Conservation (phyloP, 495 filamentous ascomycete species). For the Chaetomium fimeti region DNA sequence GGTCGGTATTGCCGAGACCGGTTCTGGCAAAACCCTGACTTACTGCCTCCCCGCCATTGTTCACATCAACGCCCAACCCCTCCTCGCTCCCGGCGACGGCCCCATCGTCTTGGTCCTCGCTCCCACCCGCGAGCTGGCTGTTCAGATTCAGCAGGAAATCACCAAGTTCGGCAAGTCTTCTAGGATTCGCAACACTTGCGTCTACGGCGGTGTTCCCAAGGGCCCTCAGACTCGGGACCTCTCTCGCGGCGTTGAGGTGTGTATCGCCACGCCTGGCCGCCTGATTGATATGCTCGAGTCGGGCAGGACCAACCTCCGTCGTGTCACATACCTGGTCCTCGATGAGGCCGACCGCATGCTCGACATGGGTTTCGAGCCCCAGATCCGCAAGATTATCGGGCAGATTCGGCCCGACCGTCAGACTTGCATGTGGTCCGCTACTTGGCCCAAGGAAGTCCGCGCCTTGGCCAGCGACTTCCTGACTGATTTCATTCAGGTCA, state of each 20-base stretch:
- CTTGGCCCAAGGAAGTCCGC: slow-evolving; percentile 99
- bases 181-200: slow-evolving; percentile 96
- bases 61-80: slow-evolving; percentile 98
- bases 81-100: slow-evolving; percentile 93
- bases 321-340: slow-evolving; percentile 91
- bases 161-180: slow-evolving; percentile 98
- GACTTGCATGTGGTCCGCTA: slow-evolving; percentile 99
- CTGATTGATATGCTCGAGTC: slow-evolving; percentile 98
- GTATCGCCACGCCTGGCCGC: slow-evolving; percentile 95
- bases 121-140: slow-evolving; percentile 94
- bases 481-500: slow-evolving; percentile 96
- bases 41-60: slow-evolving; percentile 99
- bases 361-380: slow-evolving; percentile 88
- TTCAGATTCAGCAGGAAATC: slow-evolving; percentile 94
- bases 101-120: slow-evolving; percentile 95
- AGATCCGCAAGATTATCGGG: slow-evolving; percentile 90
- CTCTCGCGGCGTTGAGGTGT: slow-evolving; percentile 79
- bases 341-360: slow-evolving; percentile 90
- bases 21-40: slow-evolving; percentile 97
- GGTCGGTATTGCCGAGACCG: slow-evolving; percentile 98
- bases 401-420: slow-evolving; percentile 99
- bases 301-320: slow-evolving; percentile 95
- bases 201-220: slow-evolving; percentile 98
- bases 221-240: slow-evolving; percentile 95
- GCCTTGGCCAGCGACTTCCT: slow-evolving; percentile 93